Conservation (phyloP, 257 asterid genomes). For the Primulina huaijiensis region DNA sequence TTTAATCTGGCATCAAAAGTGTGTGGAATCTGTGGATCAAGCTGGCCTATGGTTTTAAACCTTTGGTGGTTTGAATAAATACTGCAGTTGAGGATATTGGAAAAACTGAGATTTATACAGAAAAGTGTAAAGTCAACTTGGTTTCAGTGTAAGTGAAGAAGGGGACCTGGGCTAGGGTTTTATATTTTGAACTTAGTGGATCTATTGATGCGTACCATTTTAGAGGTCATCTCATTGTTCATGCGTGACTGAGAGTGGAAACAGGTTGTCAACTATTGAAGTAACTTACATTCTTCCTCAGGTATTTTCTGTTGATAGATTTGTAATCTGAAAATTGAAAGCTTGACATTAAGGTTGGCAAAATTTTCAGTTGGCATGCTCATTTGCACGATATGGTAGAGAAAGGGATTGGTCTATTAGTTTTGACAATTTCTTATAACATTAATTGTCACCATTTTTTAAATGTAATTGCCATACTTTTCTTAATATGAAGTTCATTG, state of each 20-base stretch:
- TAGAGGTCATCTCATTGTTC: neutral
- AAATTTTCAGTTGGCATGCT: constrained; percentile 3
- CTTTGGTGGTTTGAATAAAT: neutral
- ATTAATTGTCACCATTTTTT: constrained; percentile 1
- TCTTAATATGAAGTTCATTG: constrained; percentile 1
- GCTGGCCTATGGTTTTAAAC: neutral
- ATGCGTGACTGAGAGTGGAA: too few species aligned
- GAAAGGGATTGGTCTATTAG: neutral
- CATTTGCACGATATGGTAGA: neutral
- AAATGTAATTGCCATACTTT: neutral
- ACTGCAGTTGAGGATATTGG: neutral
- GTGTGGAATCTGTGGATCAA: neutral
- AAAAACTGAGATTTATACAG: neutral
- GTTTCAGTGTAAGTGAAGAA: constrained; percentile 6
- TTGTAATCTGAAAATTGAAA: neutral
- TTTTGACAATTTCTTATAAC: constrained; percentile 4
- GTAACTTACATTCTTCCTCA: neutral
- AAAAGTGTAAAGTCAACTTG: neutral
- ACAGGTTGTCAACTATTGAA: too few species aligned
- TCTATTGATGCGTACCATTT: neutral
- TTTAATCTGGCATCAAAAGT: constrained; percentile 4
- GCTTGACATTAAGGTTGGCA: neutral
- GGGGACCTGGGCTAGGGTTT: neutral
- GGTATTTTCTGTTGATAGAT: constrained; percentile 6
- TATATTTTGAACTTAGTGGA: neutral